Percentiles rank a stretch among this genome's conserved stretches.
phyloP scores from a whole-genome alignment of 2,329 filamentous ascomycete species.

The Neonectria ditissima region DNA sequence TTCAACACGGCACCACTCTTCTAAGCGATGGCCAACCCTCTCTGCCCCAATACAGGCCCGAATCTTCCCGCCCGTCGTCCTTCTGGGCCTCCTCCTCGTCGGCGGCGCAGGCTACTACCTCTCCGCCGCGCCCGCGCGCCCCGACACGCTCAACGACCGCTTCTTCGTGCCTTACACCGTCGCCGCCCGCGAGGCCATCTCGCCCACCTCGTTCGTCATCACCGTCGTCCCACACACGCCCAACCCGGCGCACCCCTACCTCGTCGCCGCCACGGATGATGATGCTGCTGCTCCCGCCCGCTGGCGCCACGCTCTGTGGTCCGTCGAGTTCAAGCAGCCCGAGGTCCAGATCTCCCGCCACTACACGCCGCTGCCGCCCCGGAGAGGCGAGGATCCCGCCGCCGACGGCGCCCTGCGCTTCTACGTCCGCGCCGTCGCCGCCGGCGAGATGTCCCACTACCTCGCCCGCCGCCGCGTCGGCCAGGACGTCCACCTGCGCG shows the following conservation, averaged over 20 bases:
- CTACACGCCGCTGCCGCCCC: slow-evolving; percentile 86
- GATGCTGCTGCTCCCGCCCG: too few relatives aligned
- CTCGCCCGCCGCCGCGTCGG: slow-evolving; percentile 74
- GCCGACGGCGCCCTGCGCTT: slow-evolving; percentile 70
- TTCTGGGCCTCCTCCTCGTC: slow-evolving; percentile 39
- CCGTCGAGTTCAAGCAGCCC: slow-evolving; percentile 93
- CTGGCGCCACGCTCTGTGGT: slow-evolving; percentile 76
- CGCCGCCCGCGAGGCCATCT: slow-evolving; percentile 69
- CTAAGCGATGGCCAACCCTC: slow-evolving; percentile 53
- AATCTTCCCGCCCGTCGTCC: slow-evolving; percentile 37
- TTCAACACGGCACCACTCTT: slow-evolving; percentile 11
- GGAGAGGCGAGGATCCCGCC: slow-evolving; percentile 40
- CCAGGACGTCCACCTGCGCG: slow-evolving; percentile 78
- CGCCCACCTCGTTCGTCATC: slow-evolving; percentile 76
- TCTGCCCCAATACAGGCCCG: slow-evolving; percentile 55
- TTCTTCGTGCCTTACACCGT: slow-evolving; percentile 77
- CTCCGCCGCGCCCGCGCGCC: slow-evolving; percentile 37
- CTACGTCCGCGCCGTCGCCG: slow-evolving; percentile 80
- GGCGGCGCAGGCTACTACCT: slow-evolving; percentile 44
- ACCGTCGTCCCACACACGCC: slow-evolving; percentile 63
- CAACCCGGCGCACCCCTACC: slow-evolving; percentile 45
- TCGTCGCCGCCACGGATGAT: slow-evolving; percentile 30
- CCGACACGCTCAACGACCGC: slow-evolving; percentile 63
- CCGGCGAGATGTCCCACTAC: slow-evolving; percentile 89
- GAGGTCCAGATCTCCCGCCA: slow-evolving; percentile 90